phyloP scores from a whole-genome alignment of 305 asterid genomes.

The Solanum hybrid region DNA sequence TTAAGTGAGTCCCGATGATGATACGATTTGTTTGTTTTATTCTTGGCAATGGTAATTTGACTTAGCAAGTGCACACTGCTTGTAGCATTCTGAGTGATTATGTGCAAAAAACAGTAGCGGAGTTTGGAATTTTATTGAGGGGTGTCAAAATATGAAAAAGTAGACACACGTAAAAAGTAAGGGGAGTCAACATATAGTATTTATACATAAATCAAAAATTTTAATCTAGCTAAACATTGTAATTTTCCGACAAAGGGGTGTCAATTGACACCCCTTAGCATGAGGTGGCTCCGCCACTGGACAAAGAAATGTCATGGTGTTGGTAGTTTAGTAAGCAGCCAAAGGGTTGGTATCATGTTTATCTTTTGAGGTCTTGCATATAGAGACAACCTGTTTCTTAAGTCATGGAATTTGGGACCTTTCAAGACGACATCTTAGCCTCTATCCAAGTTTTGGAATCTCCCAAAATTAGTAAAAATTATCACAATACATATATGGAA shows the following conservation, averaged over 20 bases:
- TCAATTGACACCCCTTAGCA: neutral
- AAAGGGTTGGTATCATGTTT: neutral
- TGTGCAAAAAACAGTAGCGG: neutral
- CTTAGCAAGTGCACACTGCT: neutral
- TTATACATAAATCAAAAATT: neutral
- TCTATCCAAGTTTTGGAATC: neutral
- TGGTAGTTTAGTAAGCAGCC: neutral
- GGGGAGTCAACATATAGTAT: neutral
- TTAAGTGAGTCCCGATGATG: constrained; percentile 14
- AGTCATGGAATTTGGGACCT: neutral
- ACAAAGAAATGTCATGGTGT: neutral
- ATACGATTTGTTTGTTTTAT: constrained; percentile 13
- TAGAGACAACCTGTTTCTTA: neutral
- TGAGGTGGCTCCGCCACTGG: neutral
- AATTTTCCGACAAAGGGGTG: neutral
- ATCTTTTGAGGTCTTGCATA: neutral
- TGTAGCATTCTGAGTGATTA: neutral
- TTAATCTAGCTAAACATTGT: neutral
- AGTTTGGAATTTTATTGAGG: neutral
- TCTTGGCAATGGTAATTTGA: neutral
- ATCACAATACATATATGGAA: neutral
- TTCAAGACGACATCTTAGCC: neutral
- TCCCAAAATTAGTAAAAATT: neutral
- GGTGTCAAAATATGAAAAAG: neutral
- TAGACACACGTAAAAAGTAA: neutral